These are phyloP conservation scores for Chaetomium strumarium DNA, from an alignment of 2,329 filamentous ascomycete species.

Conservation along the genomic window DNA sequence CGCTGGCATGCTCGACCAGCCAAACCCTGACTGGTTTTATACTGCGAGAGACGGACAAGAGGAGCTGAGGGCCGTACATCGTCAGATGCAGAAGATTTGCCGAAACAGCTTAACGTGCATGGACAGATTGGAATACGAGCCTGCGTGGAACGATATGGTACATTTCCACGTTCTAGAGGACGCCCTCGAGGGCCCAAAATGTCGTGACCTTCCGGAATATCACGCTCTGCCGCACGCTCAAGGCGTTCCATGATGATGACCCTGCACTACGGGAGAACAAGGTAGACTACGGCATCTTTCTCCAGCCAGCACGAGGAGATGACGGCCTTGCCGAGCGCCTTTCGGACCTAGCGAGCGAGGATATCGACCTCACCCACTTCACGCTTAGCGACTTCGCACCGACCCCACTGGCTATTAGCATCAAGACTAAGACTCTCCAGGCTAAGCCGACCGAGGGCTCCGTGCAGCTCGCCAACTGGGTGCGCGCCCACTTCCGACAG, in stretches of 20 bases:
- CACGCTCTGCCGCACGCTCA: conserved; percentile 6
- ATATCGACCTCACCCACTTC: conserved; percentile 4
- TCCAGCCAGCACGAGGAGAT: conserved; percentile 1
- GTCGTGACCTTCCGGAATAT: conserved; percentile 5
- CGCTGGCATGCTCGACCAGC: conserved; percentile 1
- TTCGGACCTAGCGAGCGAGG: conserved; percentile 5
- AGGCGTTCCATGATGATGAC: conserved; percentile 5
- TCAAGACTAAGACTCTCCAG: conserved; percentile 8
- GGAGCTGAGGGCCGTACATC: conserved; percentile 2
- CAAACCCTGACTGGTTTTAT: conserved; percentile 6
- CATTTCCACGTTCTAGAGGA: conserved; percentile 6
- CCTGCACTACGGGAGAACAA: conserved; percentile 6
- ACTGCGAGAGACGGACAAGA: conserved; percentile 4
- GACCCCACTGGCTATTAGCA: conserved; percentile 7
- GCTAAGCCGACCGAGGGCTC: conserved; percentile 2
- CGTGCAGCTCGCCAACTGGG: conserved; percentile 9
- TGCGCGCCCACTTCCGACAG: conserved; percentile 10
- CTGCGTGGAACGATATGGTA: conserved; percentile 8
- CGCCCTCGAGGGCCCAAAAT: conserved; percentile 7
- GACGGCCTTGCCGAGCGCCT: conserved; percentile 5
- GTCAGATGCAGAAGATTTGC: conserved; percentile 6
- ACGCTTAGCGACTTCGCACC: conserved; percentile 8
- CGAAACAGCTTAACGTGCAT: conserved; percentile 3
- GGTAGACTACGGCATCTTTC: conserved; percentile 8
- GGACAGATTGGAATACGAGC: conserved; percentile 3